Conservation (phyloP, 768 basidiomycete genomes). For the Mycena pura region DNA sequence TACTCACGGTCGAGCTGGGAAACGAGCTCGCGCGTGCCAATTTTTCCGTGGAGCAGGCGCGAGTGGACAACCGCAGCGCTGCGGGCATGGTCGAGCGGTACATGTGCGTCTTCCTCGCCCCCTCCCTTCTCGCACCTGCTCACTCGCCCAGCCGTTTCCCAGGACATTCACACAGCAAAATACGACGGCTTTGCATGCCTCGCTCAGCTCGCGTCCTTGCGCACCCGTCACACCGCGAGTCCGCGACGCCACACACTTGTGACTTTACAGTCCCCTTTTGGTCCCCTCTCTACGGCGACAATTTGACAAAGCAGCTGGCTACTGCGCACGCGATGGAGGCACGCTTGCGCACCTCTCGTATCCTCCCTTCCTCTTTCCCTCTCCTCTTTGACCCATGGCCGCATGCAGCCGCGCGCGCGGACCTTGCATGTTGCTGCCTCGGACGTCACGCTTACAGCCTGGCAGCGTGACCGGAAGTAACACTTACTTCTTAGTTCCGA, state of each 20-base stretch:
- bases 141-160: neutral
- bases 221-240: constrained; percentile 68
- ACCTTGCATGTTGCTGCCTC: too few relatives aligned
- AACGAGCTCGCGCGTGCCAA: constrained; percentile 52
- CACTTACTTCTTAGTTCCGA: too few relatives aligned
- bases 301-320: too few relatives aligned
- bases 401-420: too few relatives aligned
- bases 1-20: constrained; percentile 49
- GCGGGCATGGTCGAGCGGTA: constrained; percentile 86
- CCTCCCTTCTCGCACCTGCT: neutral
- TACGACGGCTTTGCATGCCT: constrained; percentile 67
- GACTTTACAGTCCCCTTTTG: constrained; percentile 54
- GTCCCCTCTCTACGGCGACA: constrained; percentile 27
- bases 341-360: constrained; percentile 50
- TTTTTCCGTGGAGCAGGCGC: constrained; percentile 59
- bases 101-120: constrained; percentile 59
- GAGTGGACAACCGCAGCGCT: constrained; percentile 74
- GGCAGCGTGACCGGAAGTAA: too few relatives aligned
- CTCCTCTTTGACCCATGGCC: too few relatives aligned
- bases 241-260: too few relatives aligned
- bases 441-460: too few relatives aligned
- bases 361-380: too few relatives aligned
- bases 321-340: too few relatives aligned
- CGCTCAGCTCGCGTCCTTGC: constrained; percentile 65
- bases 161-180: constrained; percentile 88